These are phyloP conservation scores for Aspergillus pseudoterreus DNA, from an alignment of 2,329 filamentous ascomycete species.

Conservation along the genomic window DNA sequence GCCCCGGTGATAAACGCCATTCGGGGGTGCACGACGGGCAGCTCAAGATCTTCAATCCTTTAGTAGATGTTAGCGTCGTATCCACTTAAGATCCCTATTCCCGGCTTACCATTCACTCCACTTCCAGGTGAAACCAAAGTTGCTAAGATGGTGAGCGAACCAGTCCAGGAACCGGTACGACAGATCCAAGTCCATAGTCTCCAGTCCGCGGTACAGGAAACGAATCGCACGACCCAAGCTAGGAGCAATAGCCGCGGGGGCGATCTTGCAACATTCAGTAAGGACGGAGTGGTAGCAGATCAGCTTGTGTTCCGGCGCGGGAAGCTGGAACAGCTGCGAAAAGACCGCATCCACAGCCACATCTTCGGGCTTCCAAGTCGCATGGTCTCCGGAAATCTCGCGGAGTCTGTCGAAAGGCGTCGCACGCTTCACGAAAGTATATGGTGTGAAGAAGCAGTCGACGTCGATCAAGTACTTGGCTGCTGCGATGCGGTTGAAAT, in stretches of 20 bases:
- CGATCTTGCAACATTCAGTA: slow-evolving; percentile 93
- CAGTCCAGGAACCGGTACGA: slow-evolving; percentile 88
- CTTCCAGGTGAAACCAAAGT: slow-evolving; percentile 99
- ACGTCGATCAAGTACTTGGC: slow-evolving; percentile 90
- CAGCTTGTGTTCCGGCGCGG: slow-evolving; percentile 82
- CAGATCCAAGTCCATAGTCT: slow-evolving; percentile 82
- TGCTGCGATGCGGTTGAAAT: slow-evolving; percentile 85
- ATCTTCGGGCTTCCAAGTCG: slow-evolving; percentile 96
- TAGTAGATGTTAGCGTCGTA: slow-evolving; percentile 14
- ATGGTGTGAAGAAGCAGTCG: slow-evolving; percentile 87
- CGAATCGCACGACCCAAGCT: slow-evolving; percentile 90
- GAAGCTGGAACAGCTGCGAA: slow-evolving; percentile 86
- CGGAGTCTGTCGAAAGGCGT: slow-evolving; percentile 88
- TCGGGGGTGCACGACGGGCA: slow-evolving; percentile 74
- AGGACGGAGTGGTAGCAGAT: slow-evolving; percentile 96
- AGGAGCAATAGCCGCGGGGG: slow-evolving; percentile 91
- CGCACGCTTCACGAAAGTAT: slow-evolving; percentile 88
- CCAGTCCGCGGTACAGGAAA: slow-evolving; percentile 78
- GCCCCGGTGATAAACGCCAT: slow-evolving; percentile 91
- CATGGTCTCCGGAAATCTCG: slow-evolving; percentile 57
- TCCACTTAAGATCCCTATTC: background rate
- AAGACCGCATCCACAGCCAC: slow-evolving; percentile 97
- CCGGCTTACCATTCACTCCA: slow-evolving; percentile 82
- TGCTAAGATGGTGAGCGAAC: slow-evolving; percentile 97
- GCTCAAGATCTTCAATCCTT: slow-evolving; percentile 73